These are phyloP conservation scores for Balansia obtecta DNA, from an alignment of 2,329 filamentous ascomycete species.

Conservation along the genomic window DNA sequence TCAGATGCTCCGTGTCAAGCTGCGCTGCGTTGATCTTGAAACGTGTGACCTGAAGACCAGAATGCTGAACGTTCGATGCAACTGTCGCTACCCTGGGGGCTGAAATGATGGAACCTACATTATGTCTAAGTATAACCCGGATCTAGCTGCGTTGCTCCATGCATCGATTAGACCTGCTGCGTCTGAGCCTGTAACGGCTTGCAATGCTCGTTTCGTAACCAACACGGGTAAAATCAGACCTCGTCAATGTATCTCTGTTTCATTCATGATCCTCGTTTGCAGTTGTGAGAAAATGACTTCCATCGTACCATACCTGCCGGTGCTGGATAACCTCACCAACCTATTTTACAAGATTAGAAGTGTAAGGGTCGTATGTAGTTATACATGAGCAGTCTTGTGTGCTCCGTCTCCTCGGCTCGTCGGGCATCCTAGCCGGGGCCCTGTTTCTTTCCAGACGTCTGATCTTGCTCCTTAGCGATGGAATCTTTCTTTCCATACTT, in stretches of 20 bases:
- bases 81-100: too few relatives aligned
- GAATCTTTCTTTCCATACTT: constrained; percentile 20
- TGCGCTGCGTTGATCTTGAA: too few relatives aligned
- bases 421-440: not conserved
- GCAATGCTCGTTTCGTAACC: not conserved
- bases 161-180: too few relatives aligned
- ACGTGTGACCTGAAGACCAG: too few relatives aligned
- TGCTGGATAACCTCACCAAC: not conserved
- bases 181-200: too few relatives aligned
- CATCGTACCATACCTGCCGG: not conserved
- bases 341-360: not conserved
- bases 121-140: too few relatives aligned
- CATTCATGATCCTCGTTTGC: not conserved
- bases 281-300: not conserved
- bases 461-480: constrained; percentile 6
- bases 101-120: too few relatives aligned
- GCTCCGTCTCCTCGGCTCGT: not conserved
- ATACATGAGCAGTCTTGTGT: not conserved
- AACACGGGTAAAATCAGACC: not conserved
- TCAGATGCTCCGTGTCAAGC: too few relatives aligned
- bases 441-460: not conserved
- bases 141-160: too few relatives aligned
- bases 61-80: too few relatives aligned
- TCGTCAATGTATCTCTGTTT: not conserved
- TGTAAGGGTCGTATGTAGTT: not conserved